phyloP scores from a whole-genome alignment of 805 yeast species.

The Ogataea zsoltii region DNA sequence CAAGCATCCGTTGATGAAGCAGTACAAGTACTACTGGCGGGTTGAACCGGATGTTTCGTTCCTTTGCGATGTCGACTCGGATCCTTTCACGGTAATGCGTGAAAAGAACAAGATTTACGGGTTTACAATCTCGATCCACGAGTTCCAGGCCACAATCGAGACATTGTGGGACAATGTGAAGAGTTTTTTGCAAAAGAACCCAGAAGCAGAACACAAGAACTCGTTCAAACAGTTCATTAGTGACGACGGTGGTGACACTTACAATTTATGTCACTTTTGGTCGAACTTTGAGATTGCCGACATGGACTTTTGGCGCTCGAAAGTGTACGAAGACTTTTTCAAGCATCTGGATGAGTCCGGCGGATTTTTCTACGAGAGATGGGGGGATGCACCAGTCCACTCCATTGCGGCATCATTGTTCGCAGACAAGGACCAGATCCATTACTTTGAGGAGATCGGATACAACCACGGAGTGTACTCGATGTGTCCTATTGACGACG shows the following conservation, averaged over 20 bases:
- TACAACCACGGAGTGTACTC: slow-evolving; percentile 59
- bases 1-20: slow-evolving; percentile 54
- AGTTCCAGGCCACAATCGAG: slow-evolving; percentile 58
- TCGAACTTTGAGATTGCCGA: slow-evolving; percentile 77
- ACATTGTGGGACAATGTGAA: slow-evolving; percentile 57
- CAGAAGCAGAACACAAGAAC: slow-evolving; percentile 42
- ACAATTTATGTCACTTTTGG: slow-evolving; percentile 83
- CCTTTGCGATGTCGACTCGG: slow-evolving; percentile 62
- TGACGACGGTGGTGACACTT: slow-evolving; percentile 60
- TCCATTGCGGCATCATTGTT: slow-evolving; percentile 70
- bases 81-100: slow-evolving; percentile 61
- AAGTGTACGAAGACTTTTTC: slow-evolving; percentile 59
- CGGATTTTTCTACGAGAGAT: slow-evolving; percentile 83
- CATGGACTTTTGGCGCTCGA: slow-evolving; percentile 63
- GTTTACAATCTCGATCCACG: slow-evolving; percentile 65
- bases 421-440: slow-evolving; percentile 55
- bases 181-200: slow-evolving; percentile 44
- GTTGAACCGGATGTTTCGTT: slow-evolving; percentile 69
- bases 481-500: slow-evolving; percentile 43
- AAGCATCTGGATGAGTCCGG: slow-evolving; percentile 64
- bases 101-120: slow-evolving; percentile 61
- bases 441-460: slow-evolving; percentile 74
- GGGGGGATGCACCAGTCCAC: slow-evolving; percentile 96
- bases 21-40: slow-evolving; percentile 75
- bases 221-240: slow-evolving; percentile 65